A percentile compares a stretch with the other conserved stretches of the same genome.
These are phyloP conservation scores for Eleusine indica DNA, from an alignment of 176 grass and related monocot species.

Conservation along the genomic window DNA sequence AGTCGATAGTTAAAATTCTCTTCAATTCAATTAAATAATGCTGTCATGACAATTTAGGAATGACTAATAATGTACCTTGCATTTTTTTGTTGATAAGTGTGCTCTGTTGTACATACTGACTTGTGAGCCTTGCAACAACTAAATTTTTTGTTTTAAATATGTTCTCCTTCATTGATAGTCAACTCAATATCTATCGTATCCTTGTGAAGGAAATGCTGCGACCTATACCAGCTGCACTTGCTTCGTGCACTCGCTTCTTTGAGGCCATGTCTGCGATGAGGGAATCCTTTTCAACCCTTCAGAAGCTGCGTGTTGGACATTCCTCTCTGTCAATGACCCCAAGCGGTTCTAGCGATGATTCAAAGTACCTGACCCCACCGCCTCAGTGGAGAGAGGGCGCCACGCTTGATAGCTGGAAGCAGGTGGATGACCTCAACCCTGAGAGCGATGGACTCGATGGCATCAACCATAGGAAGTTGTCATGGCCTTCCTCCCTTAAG, in stretches of 20 bases:
- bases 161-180: not conserved
- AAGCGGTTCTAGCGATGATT: slow-evolving; percentile 45
- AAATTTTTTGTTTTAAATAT: not conserved
- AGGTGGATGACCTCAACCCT: slow-evolving; percentile 35
- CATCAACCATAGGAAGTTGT: slow-evolving; percentile 72
- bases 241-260: slow-evolving; percentile 97
- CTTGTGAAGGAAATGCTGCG: slow-evolving; percentile 90
- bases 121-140: not conserved
- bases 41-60: slow-evolving; percentile 16
- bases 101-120: not conserved
- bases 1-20: slow-evolving; percentile 30
- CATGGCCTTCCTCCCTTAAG: slow-evolving; percentile 67
- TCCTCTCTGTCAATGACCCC: slow-evolving; percentile 56
- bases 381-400: slow-evolving; percentile 59
- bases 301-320: slow-evolving; percentile 66
- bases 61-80: not conserved
- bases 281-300: slow-evolving; percentile 92
- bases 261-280: slow-evolving; percentile 99
- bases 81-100: not conserved
- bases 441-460: slow-evolving; percentile 43
- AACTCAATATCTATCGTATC: slow-evolving; percentile 3
- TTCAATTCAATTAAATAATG: not conserved
- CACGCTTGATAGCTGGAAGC: slow-evolving; percentile 57
- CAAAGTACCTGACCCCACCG: slow-evolving; percentile 59
- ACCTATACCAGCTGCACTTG: slow-evolving; percentile 87